Evolutionary conservation across 2,329 filamentous ascomycete genomes (phyloP), one percentile per base, ranked within the genome.

Genomic region (Fusarium torulosum): DNA sequence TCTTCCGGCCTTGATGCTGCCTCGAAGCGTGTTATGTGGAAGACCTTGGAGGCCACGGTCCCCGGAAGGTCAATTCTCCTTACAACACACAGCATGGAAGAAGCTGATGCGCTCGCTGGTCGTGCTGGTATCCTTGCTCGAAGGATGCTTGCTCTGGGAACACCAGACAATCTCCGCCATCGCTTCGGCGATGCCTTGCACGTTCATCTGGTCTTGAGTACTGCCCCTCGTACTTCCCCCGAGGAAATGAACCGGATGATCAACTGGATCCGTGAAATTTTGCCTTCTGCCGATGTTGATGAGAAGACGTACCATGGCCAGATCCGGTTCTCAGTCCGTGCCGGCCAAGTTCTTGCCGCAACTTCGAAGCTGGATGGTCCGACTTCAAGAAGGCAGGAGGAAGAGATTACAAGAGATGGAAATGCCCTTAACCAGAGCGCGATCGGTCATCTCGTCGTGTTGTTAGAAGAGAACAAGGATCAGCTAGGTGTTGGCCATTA

Each of bases 11-110:
- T 97, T 81, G 95, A 98, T 72, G 94, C 94, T 0, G 93, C 93
- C 0, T 91, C 93, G 0, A 97, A 97, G 78, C 87, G 95, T 41
- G 86, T 96, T 68, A 97, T 98, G 92, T 97, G 95, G 95, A 88
- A 88, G 57, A 97, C 94, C 0, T 83, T 97, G 1, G 87, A 88
- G 5, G 85, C 88, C 2, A 89, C 94, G 5, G 89, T 91, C 0
- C 86, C 88, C 0, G 93, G 93, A 0, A 87, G 94, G n/a, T 92
- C 90, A 0, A 87, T 97, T 17, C 83, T 98, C 3, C 85, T 98
- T 19, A 97, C 95, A 0, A 97, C 95, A 0, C 95, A 98, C 77
- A 92, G 88, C 47, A 97, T 97, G 94, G 94, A 97, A 77, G 95
- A 97, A 79, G 95, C 94, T 1, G 93, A 97, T 74, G 94, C 94